A percentile compares a stretch with the other conserved stretches of the same genome.
Evolutionary conservation across 192 early-diverging fungal species (phyloP).

Genomic region (Rhizophlyctis rosea): DNA sequence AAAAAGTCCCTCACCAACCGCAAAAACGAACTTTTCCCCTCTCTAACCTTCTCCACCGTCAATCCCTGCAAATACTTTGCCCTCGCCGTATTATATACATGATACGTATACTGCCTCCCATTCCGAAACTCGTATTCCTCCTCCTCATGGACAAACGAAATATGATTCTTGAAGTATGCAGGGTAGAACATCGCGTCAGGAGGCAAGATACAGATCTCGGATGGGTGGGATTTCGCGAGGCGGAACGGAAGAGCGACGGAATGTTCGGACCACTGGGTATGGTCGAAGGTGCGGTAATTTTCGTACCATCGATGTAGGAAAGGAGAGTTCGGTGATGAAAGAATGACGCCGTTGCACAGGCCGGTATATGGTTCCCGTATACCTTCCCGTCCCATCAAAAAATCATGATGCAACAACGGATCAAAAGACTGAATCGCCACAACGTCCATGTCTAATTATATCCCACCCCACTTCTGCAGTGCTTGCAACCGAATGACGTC

Average conservation of each 20-base stretch:
- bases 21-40: constrained; percentile 34
- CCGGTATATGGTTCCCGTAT: constrained; percentile 30
- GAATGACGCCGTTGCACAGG: constrained; percentile 48
- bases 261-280: constrained; percentile 38
- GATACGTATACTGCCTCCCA: constrained; percentile 28
- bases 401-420: constrained; percentile 40
- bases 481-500: constrained; percentile 47
- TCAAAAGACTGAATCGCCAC: constrained; percentile 44
- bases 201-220: constrained; percentile 26
- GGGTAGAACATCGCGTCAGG: constrained; percentile 43
- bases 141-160: constrained; percentile 36
- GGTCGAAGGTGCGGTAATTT: constrained; percentile 41
- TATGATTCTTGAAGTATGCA: constrained; percentile 34
- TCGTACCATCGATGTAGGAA: constrained; percentile 50
- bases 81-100: constrained; percentile 38
- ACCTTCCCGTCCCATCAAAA: constrained; percentile 52
- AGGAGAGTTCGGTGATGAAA: constrained; percentile 35
- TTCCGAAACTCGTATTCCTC: constrained; percentile 34
- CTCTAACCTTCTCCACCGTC: constrained; percentile 22
- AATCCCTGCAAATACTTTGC: constrained; percentile 30
- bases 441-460: constrained; percentile 55
- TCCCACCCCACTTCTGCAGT: constrained; percentile 44
- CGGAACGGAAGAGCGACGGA: constrained; percentile 42
- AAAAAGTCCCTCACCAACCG: constrained; percentile 37
- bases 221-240: constrained; percentile 20